phyloP scores from a whole-genome alignment of 495 filamentous ascomycete species.

The Extremus antarcticus region DNA sequence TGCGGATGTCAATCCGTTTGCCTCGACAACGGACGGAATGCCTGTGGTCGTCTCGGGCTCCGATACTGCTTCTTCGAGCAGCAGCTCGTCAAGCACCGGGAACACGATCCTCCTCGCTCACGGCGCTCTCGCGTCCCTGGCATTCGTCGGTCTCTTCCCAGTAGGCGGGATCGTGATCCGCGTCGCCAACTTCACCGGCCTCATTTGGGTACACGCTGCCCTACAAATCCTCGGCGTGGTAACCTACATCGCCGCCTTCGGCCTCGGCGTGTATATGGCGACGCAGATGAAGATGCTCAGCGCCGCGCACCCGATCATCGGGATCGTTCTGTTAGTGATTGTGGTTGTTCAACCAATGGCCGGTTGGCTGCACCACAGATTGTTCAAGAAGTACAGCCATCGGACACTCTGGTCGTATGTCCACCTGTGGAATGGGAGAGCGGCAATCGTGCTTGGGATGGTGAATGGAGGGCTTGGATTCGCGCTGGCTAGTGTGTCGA shows the following conservation, averaged over 20 bases:
- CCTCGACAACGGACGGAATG: conserved; percentile 2
- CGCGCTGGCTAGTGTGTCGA: conserved; percentile 16
- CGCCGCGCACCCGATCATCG: conserved; percentile 28
- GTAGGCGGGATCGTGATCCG: conserved; percentile 35
- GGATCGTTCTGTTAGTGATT: conserved; percentile 28
- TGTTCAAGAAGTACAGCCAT: conserved; percentile 29
- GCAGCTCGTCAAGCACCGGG: background rate
- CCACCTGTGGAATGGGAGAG: conserved; percentile 31
- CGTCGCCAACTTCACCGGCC: conserved; percentile 30
- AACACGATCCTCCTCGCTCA: conserved; percentile 27
- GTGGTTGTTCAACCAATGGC: conserved; percentile 31
- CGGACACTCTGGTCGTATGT: conserved; percentile 30
- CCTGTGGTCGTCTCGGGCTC: background rate
- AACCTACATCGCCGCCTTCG: conserved; percentile 29
- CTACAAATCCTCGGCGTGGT: conserved; percentile 29
- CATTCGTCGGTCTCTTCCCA: conserved; percentile 38
- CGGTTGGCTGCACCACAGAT: conserved; percentile 27
- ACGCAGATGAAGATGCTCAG: conserved; percentile 21
- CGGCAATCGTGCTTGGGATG: conserved; percentile 30
- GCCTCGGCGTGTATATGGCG: conserved; percentile 29
- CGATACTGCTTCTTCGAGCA: background rate
- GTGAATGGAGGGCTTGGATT: conserved; percentile 33
- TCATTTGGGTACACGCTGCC: conserved; percentile 30
- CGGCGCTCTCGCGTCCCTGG: conserved; percentile 28
- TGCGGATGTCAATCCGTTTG: conserved; percentile 51